A percentile compares a stretch with the other conserved stretches of the same genome.
Evolutionary conservation across 805 yeast genomes (phyloP).

Genomic region (Debaryomyces tyrocola): DNA sequence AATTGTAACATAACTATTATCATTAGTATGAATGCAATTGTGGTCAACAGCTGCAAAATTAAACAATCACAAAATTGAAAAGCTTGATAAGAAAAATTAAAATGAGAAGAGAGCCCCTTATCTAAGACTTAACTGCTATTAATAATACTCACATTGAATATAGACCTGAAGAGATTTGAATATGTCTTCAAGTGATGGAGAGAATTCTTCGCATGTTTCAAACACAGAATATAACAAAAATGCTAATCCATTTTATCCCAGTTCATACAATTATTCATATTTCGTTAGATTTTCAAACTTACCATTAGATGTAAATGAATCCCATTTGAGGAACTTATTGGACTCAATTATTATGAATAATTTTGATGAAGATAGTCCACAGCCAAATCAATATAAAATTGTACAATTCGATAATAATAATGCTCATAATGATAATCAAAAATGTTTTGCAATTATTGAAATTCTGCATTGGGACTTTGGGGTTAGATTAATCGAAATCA

Average conservation of each 20-base stretch:
- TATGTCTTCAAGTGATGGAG: conserved; percentile 3
- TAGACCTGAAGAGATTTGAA: background rate
- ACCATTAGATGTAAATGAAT: conserved; percentile 10
- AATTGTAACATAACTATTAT: too few species aligned
- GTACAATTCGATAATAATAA: conserved; percentile 4
- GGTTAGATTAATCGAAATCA: conserved; percentile 9
- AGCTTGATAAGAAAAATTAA: background rate
- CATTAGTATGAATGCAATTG: background rate
- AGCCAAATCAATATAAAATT: conserved; percentile 4
- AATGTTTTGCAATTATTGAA: conserved; percentile 8
- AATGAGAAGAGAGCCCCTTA: background rate
- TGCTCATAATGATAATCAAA: background rate
- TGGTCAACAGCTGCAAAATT: background rate
- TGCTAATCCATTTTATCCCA: conserved; percentile 22
- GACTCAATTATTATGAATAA: conserved; percentile 13
- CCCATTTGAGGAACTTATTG: conserved; percentile 14
- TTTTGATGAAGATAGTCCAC: conserved; percentile 3
- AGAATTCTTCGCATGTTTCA: background rate
- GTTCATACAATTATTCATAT: background rate
- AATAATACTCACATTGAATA: too few species aligned
- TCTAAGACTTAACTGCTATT: too few species aligned
- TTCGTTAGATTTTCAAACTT: conserved; percentile 11
- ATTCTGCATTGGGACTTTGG: conserved; percentile 2
- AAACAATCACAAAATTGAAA: background rate
- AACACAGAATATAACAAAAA: conserved; percentile 14